phyloP scores from a whole-genome alignment of 139 green algal genomes.

The Chlamydomonas sp. region DNA sequence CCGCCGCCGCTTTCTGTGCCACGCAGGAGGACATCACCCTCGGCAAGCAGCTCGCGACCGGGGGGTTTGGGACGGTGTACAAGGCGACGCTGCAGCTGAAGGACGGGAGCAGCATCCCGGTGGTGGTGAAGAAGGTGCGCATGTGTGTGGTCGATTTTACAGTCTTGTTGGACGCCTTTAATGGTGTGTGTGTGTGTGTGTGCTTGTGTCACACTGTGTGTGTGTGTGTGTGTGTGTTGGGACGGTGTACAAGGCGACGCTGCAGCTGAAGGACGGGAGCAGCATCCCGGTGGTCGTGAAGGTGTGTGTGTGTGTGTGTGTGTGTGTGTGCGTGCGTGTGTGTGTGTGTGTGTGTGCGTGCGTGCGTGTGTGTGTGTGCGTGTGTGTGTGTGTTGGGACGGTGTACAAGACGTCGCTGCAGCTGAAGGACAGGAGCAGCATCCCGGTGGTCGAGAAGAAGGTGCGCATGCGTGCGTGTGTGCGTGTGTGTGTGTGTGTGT shows the following conservation, averaged over 20 bases:
- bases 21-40: constrained; percentile 67
- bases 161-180: too few species aligned
- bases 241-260: constrained; percentile 72
- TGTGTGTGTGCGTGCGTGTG: too few species aligned
- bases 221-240: too few species aligned
- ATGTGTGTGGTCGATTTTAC: too few species aligned
- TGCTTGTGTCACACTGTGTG: too few species aligned
- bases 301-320: too few species aligned
- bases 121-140: constrained; percentile 69
- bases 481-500: neutral
- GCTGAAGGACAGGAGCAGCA: constrained; percentile 19
- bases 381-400: too few species aligned
- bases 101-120: constrained; percentile 30
- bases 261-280: constrained; percentile 39
- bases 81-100: constrained; percentile 42
- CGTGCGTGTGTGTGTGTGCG: too few species aligned
- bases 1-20: neutral
- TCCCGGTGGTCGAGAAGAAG: constrained; percentile 13
- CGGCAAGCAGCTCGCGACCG: constrained; percentile 75
- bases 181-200: too few species aligned
- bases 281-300: constrained; percentile 53
- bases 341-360: too few species aligned
- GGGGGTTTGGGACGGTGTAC: constrained; percentile 93
- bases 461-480: neutral
- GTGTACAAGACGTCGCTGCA: constrained; percentile 70